Base-by-base conservation (phyloP, 1,284 basidiomycete genomes). In the Kwoniella shivajii region DNA sequence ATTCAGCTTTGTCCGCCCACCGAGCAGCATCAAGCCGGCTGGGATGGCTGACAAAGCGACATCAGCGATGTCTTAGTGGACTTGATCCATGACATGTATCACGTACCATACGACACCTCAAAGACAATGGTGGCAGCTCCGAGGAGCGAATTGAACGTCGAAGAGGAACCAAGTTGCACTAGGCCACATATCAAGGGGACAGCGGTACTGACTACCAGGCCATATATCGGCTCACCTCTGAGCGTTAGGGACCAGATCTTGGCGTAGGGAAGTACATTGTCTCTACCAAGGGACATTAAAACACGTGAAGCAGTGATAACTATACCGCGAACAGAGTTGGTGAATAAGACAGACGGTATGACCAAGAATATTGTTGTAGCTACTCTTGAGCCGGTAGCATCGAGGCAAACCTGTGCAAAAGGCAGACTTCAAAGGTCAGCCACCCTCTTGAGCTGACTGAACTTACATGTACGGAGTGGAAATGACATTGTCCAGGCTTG, bases 401-500 rank as follows among this genome's bases (percentile, higher is more conserved):
- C 65, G 50, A 66, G 44, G 50, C 36, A 84, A 50, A 80, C 68
- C 6, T 55, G 49, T 26, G 83, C 81, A 60, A 86, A 83, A 1
- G 85, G 86, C 24, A 88, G 80, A 2, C 85, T 86, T n/a, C n/a
- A n/a, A n/a, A n/a, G n/a, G n/a, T n/a, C n/a, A n/a, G n/a, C n/a
- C n/a, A n/a, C n/a, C n/a, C n/a, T n/a, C n/a, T 82, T 53, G 78
- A 73, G 30, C 86, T 76, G 13, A 88, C 78, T 0, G 72, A 79
- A 5, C 75, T 57, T 34, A 86, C 79, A 64, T 88, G n/a, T n/a
- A n/a, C n/a, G n/a, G n/a, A n/a, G n/a, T n/a, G n/a, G n/a, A n/a
- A n/a, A n/a, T n/a, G n/a, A n/a, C n/a, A n/a, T n/a, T n/a, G n/a
- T n/a, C n/a, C n/a, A n/a, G n/a, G n/a, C n/a, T 84, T 5, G 80